phyloP scores from a whole-genome alignment of 352 stramenopile species.

The Pythium folliculosum region DNA sequence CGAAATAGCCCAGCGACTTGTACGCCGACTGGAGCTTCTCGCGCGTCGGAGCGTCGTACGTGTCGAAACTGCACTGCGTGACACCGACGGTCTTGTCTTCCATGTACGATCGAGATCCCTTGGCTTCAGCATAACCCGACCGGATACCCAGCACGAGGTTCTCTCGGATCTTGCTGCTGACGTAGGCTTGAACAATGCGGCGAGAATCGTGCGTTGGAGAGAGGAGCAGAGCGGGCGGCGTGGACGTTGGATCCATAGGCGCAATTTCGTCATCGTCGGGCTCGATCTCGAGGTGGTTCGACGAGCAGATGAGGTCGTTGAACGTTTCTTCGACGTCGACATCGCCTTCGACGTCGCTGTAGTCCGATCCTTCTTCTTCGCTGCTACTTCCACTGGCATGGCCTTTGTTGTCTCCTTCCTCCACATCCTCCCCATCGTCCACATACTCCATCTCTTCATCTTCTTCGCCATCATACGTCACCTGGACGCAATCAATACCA shows the following conservation, averaged over 20 bases:
- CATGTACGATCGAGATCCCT: constrained; percentile 86
- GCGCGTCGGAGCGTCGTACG: constrained; percentile 31
- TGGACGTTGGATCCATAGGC: constrained; percentile 33
- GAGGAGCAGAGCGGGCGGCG: constrained; percentile 28
- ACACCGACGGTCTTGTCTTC: constrained; percentile 77
- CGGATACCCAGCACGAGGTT: constrained; percentile 72
- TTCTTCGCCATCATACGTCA: constrained; percentile 52
- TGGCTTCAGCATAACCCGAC: constrained; percentile 83
- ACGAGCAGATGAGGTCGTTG: constrained; percentile 73
- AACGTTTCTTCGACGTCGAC: constrained; percentile 89
- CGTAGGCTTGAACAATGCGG: constrained; percentile 80
- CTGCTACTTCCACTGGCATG: constrained; percentile 33
- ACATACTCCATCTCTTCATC: constrained; percentile 48
- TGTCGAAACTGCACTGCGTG: constrained; percentile 44
- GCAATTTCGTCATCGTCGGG: constrained; percentile 68
- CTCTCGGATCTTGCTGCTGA: constrained; percentile 88
- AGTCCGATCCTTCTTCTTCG: constrained; percentile 62
- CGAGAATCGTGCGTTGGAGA: constrained; percentile 34
- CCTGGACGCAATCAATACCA: constrained; percentile 75
- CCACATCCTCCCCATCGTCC: constrained; percentile 28
- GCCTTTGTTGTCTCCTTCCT: not conserved
- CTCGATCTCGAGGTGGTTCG: constrained; percentile 56
- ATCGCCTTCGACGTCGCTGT: constrained; percentile 82
- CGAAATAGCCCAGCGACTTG: constrained; percentile 75
- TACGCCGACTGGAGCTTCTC: constrained; percentile 36